These are phyloP conservation scores for Thuja plicata DNA, from an alignment of 83 land plant genomes.

Conservation along the genomic window DNA sequence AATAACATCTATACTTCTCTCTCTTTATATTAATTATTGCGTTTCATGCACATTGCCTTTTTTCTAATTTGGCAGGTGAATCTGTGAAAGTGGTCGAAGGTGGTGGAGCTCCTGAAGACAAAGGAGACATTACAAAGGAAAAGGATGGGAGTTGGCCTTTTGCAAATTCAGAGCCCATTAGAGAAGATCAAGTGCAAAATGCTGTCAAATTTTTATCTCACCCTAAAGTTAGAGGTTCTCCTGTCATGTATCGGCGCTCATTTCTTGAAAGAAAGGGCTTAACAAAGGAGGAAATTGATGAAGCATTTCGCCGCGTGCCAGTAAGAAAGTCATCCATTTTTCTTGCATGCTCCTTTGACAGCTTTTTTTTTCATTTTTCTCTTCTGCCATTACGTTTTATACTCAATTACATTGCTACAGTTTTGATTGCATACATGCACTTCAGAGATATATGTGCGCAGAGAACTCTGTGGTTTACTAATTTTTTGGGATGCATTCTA, in stretches of 20 bases:
- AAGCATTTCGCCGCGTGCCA: slow-evolving; percentile 94
- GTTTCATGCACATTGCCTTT: neutral
- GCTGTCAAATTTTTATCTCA: slow-evolving; percentile 92
- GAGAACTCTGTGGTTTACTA: neutral
- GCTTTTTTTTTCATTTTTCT: neutral
- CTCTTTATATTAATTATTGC: neutral
- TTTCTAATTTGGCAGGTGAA: neutral
- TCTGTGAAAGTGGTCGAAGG: slow-evolving; percentile 6
- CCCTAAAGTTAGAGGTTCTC: slow-evolving; percentile 87
- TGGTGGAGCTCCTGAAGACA: slow-evolving; percentile 3
- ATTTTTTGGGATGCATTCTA: slow-evolving; percentile 22
- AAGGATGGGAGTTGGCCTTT: slow-evolving; percentile 45
- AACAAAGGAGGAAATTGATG: slow-evolving; percentile 92
- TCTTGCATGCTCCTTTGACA: neutral
- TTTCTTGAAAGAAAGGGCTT: slow-evolving; percentile 95
- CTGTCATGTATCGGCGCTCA: slow-evolving; percentile 76
- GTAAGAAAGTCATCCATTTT: slow-evolving; percentile 38
- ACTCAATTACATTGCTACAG: neutral
- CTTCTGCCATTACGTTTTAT: neutral
- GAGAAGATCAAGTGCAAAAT: slow-evolving; percentile 94
- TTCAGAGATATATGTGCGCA: neutral
- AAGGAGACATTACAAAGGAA: slow-evolving; percentile 22
- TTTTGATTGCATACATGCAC: neutral
- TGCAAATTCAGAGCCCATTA: slow-evolving; percentile 69
- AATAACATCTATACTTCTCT: neutral